Base-by-base conservation (phyloP, 2,329 filamentous ascomycete genomes). In the Neonectria magnoliae region DNA sequence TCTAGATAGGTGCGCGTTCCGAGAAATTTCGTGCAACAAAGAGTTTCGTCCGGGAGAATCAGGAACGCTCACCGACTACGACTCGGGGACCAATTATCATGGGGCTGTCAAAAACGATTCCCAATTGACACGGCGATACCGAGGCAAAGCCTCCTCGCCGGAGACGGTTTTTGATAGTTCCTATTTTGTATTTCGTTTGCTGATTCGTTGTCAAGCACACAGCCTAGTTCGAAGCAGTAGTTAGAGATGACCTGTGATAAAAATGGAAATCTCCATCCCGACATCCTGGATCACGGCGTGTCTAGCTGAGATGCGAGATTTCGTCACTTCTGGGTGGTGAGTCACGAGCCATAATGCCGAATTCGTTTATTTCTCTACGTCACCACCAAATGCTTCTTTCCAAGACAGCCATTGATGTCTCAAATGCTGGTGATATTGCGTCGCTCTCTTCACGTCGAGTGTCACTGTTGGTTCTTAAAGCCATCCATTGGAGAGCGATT, bases 241-340 rank as follows among this genome's bases (percentile, higher is more conserved):
- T n/a, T n/a, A 33, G 27, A 51, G 27, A 51, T 51, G 27, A 10
- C 38, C 11, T 22, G 22, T 54, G 57, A 18, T 48, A 42, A 54
- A 44, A 41, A 51, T 38, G 50, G 29, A 41, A 54, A 54, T 47
- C 27, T 29, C 31, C 14, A 45, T 16, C 48, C 57, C 51, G 50
- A 31, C 13, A 53, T 54, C 50, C 27, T 60, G 57, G 50, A 38
- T 47, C 57, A 31, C 38, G 4, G 41, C 13, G 53, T 36, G 42
- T 47, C 20, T 27, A 59, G 50, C 51, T 54, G 57, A 60, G 45
- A 53, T 54, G 57, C 50, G 47, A 55, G 50, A 27, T 48, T 60
- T 53, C 50, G 22, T 55, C 41, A 41, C 50, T 38, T 48, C 14
- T 51, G 31, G 50, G 20, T 27, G 41, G 42, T 55, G 50, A 60